phyloP scores from a whole-genome alignment of 2,329 filamentous ascomycete genomes.

The Aspergillus viridinutans region DNA sequence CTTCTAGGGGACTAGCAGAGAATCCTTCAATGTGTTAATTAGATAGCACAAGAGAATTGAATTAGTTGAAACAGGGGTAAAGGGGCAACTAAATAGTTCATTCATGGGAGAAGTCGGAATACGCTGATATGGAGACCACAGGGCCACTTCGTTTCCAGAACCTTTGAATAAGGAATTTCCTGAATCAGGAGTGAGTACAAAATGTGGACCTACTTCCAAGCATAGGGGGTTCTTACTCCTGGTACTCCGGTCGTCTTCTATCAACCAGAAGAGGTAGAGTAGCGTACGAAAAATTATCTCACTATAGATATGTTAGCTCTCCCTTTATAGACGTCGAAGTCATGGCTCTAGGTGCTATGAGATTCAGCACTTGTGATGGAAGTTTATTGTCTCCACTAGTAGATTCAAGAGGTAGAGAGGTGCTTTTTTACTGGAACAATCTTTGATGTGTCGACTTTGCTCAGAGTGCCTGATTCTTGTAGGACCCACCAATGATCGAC shows the following conservation, averaged over 20 bases:
- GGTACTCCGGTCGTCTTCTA: neutral
- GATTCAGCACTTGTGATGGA: neutral
- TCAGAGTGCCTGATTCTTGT: constrained; percentile 7
- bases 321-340: neutral
- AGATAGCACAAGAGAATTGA: neutral
- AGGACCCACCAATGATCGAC: constrained; percentile 13
- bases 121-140: neutral
- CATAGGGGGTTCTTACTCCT: neutral
- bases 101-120: neutral
- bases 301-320: neutral
- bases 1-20: neutral
- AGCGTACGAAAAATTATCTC: too few relatives aligned
- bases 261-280: neutral
- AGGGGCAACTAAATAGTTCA: neutral
- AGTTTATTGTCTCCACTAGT: too few relatives aligned
- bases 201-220: neutral
- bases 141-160: neutral
- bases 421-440: neutral
- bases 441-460: neutral
- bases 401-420: too few relatives aligned
- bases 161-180: neutral
- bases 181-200: neutral
- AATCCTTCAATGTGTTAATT: neutral
- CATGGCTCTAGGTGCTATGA: neutral
- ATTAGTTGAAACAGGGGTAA: neutral